A percentile compares a stretch with the other conserved stretches of the same genome.
These are phyloP conservation scores for Vararia minispora DNA, from an alignment of 768 basidiomycete genomes.

Conservation along the genomic window DNA sequence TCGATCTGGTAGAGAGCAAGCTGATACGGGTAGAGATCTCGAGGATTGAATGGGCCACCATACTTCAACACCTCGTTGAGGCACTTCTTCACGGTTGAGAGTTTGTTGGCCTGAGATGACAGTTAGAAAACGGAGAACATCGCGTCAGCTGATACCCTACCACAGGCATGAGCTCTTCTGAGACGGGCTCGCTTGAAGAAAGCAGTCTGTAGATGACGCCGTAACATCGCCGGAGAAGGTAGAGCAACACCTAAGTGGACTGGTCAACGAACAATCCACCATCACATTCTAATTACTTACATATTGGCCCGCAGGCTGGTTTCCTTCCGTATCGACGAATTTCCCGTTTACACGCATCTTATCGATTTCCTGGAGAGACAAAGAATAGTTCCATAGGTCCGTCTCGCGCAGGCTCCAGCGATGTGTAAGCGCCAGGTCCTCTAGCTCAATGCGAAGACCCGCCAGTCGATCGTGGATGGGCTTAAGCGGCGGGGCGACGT, in stretches of 20 bases:
- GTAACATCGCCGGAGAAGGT: conserved; percentile 89
- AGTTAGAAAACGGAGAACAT: conserved; percentile 8
- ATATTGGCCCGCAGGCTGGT: conserved; percentile 89
- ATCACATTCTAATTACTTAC: conserved; percentile 33
- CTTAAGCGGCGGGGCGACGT: conserved; percentile 76
- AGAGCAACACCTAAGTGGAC: conserved; percentile 69
- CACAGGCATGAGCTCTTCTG: conserved; percentile 95
- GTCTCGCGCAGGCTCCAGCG: conserved; percentile 96
- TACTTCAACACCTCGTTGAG: conserved; percentile 93
- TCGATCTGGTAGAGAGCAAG: conserved; percentile 93
- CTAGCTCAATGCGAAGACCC: conserved; percentile 79
- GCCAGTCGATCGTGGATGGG: conserved; percentile 89
- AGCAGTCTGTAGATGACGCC: conserved; percentile 90
- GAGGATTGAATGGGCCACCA: conserved; percentile 84
- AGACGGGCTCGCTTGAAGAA: conserved; percentile 93
- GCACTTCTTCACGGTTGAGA: conserved; percentile 94
- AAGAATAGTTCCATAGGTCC: conserved; percentile 86
- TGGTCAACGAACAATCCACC: conserved; percentile 1
- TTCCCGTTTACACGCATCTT: conserved; percentile 96
- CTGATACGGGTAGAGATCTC: conserved; percentile 97
- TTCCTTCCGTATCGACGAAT: conserved; percentile 90
- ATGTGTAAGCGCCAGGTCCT: conserved; percentile 87
- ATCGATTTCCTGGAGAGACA: conserved; percentile 92
- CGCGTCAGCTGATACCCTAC: no score
- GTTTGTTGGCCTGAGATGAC: conserved; percentile 71